Evolutionary conservation across 1,139 yeast genomes (phyloP), one percentile per base, ranked within the genome.

Genomic region (Scheffersomyces quercinus): DNA sequence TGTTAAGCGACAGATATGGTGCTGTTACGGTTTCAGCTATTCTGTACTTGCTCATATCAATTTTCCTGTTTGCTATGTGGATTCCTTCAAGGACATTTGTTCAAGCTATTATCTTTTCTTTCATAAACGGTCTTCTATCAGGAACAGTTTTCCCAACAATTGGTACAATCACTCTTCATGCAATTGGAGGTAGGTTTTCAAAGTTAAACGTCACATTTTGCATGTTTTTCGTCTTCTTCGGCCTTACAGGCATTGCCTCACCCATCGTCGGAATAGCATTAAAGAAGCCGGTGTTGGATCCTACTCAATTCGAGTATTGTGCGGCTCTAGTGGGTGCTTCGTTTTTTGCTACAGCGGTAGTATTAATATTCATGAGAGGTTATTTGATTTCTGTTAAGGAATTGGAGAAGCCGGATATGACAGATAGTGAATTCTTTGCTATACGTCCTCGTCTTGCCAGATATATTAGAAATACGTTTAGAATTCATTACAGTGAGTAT

Each of bases 231-330:
- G 52, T 67, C 7, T 61, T 70, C 29, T 52, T 69, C 43, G 84
- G 81, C n/a, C 45, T 59, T 3, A 60, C 75, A 29, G 80, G 79
- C 2, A 56, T 77, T 33, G 72, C 64, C 0, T 70, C 82, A 1
- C 83, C 83, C 5, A 68, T 78, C 14, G 70, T 79, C 45, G 84
- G 83, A 2, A 67, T 77, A 16, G 58, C 71, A 6, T 60, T 79
- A 40, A 76, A 75, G 43, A 59, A 63, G 11, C 62, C 64, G 2
- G 44, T 42, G 8, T 46, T 50, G 36, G 63, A 64, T 45, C 78
- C 82, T 4, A 55, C 63, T 1, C 78, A 72, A 51, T 80, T 79
- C 54, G 56, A 60, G 31, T 52, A 76, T 49, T 77, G 82, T 32
- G 64, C 81, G 0, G 69, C 79, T 3, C 80, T 78, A 55, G 75